Percentiles rank a stretch among this genome's conserved stretches.
These are phyloP conservation scores for Vanilla planifolia DNA, from an alignment of 106 monocot genomes.

Conservation along the genomic window DNA sequence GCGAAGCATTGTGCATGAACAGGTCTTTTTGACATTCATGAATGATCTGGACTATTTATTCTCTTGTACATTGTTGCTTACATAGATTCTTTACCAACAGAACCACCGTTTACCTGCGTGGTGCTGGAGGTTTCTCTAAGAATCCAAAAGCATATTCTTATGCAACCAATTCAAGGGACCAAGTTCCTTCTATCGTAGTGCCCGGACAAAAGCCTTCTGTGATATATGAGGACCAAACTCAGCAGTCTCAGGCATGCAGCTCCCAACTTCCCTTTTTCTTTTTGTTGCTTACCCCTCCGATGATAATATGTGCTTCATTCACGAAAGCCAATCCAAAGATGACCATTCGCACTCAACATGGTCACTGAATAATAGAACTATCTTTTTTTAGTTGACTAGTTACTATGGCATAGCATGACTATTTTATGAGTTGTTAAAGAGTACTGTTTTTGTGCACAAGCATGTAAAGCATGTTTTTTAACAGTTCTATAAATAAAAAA, in stretches of 20 bases:
- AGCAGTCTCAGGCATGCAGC: slow-evolving; percentile 61
- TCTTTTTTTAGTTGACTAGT: too few species aligned
- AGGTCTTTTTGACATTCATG: slow-evolving; percentile 29
- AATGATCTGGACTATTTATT: not conserved
- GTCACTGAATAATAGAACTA: too few species aligned
- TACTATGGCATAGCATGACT: too few species aligned
- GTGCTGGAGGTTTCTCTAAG: slow-evolving; percentile 94
- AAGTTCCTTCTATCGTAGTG: slow-evolving; percentile 56
- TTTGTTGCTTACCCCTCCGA: too few species aligned
- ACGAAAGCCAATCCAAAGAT: too few species aligned
- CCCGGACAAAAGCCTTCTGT: slow-evolving; percentile 52
- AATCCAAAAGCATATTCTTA: slow-evolving; percentile 63
- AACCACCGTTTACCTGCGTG: slow-evolving; percentile 78
- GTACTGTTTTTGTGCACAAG: too few species aligned
- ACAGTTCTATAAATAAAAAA: too few species aligned
- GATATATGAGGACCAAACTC: slow-evolving; percentile 66
- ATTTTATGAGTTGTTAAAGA: too few species aligned
- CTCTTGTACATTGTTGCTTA: not conserved
- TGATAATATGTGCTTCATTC: too few species aligned
- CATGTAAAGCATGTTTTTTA: too few species aligned
- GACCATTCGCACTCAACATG: too few species aligned
- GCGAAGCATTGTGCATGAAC: slow-evolving; percentile 91
- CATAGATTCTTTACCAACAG: slow-evolving; percentile 28
- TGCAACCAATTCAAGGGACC: slow-evolving; percentile 57
- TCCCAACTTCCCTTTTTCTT: too few species aligned